Evolutionary conservation across 2,329 filamentous ascomycete species (phyloP).

Genomic region (Xylariaceae sp.): DNA sequence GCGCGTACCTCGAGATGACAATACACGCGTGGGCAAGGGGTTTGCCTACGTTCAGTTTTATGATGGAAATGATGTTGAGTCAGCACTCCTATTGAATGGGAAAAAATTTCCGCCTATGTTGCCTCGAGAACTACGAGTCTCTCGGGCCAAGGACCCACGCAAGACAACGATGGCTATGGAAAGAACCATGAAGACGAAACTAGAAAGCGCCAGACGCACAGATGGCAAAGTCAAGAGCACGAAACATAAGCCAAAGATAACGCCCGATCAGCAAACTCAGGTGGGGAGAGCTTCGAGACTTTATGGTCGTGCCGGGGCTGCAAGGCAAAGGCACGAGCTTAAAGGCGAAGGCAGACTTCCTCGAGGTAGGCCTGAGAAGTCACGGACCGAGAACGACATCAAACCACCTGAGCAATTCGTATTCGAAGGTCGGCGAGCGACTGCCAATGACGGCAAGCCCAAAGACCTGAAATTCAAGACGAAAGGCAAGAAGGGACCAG

Average conservation of each 20-base stretch:
- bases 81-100: slow-evolving; percentile 80
- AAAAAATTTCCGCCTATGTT: slow-evolving; percentile 94
- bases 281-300: slow-evolving; percentile 72
- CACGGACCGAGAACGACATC: slow-evolving; percentile 23
- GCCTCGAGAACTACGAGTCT: slow-evolving; percentile 81
- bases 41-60: slow-evolving; percentile 97
- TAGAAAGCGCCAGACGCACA: slow-evolving; percentile 23
- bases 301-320: slow-evolving; percentile 64
- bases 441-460: slow-evolving; percentile 58
- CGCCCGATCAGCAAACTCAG: slow-evolving; percentile 64
- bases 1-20: slow-evolving; percentile 81
- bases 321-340: slow-evolving; percentile 36
- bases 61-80: slow-evolving; percentile 82
- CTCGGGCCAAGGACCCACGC: slow-evolving; percentile 72
- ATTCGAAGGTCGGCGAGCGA: slow-evolving; percentile 79
- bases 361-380: slow-evolving; percentile 1
- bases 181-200: slow-evolving; percentile 37
- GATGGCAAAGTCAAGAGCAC: slow-evolving; percentile 34
- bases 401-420: slow-evolving; percentile 66
- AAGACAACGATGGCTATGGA: slow-evolving; percentile 53
- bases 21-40: slow-evolving; percentile 91
- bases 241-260: slow-evolving; percentile 66
- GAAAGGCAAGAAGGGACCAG: slow-evolving; percentile 46
- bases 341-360: slow-evolving; percentile 23
- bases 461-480: slow-evolving; percentile 56